These are phyloP conservation scores for Aristolochia contorta DNA, from an alignment of 164 flowering plant genomes.

Conservation along the genomic window DNA sequence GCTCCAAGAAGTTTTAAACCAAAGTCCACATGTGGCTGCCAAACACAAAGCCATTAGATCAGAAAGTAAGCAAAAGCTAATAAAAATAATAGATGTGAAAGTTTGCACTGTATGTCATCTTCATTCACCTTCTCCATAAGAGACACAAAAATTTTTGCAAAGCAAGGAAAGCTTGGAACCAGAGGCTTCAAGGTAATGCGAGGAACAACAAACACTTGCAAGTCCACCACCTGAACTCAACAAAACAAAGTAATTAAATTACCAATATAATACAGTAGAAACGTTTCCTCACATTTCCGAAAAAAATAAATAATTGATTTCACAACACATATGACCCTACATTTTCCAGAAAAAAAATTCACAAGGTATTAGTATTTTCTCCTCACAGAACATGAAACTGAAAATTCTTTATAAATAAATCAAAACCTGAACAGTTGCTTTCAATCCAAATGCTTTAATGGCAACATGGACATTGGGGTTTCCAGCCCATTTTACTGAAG, in stretches of 20 bases:
- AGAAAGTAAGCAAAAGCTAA: not conserved
- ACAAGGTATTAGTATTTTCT: not conserved
- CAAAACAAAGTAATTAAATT: not conserved
- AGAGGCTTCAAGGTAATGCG: constrained; percentile 93
- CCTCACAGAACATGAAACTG: not conserved
- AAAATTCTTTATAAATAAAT: not conserved
- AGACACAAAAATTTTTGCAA: constrained; percentile 74
- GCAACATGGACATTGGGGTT: constrained; percentile 79
- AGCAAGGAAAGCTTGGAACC: constrained; percentile 91
- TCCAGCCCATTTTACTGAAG: constrained; percentile 84
- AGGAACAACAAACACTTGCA: constrained; percentile 91
- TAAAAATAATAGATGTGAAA: not conserved
- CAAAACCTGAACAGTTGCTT: constrained; percentile 38
- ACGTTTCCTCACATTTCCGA: not conserved
- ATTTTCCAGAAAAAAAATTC: no score
- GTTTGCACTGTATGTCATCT: no score
- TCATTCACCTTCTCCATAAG: constrained; percentile 83
- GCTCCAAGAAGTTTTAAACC: constrained; percentile 83
- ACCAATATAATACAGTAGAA: not conserved
- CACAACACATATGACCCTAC: not conserved
- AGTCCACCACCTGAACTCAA: constrained; percentile 64
- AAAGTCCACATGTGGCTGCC: constrained; percentile 94
- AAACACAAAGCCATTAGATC: constrained; percentile 1
- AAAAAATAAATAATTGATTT: not conserved
- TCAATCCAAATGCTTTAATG: constrained; percentile 85